Evolutionary conservation across 257 asterid genomes (phyloP), one percentile per base, ranked within the genome.

Genomic region (Petunia secreta): DNA sequence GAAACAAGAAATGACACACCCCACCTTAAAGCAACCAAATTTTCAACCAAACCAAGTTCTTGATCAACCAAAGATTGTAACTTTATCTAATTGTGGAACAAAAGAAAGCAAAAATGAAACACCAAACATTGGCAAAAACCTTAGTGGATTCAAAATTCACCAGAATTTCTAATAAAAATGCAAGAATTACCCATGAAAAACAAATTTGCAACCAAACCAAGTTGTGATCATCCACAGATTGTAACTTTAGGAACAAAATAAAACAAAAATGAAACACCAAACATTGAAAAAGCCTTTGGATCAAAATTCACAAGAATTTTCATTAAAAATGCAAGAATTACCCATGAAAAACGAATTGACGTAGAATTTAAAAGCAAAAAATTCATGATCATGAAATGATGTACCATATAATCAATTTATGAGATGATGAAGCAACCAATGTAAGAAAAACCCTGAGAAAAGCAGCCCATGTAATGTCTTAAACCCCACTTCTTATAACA

Each of bases 401-500:
- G 5, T 71, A 71, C 77, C 77, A 43, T 40, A 36, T 71, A 48
- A 71, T 48, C 25, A 25, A 25, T 64, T 67, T 43, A n/a, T n/a
- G 55, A 7, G 54, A 67, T 16, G 60, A 71, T 34, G 65, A 7
- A 58, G 7, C 8, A 58, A 15, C 8, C 10, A 59, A 59, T 59
- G n/a, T 14, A 68, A 11, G 39, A 87, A 91, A 94, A 92, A 89
- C 96, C 98, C 98, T 86, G 86, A 81, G 93, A 90, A 91, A 90
- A 86, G 90, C 95, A 89, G 88, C 80, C 80, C 79, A 77, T 77
- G 75, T 83, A 25, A 85, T 85, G 62, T 87, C 95, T 92, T 88
- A 90, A 94, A 91, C 96, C 98, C 97, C 96, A 90, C 80, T 80
- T 89, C 94, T 92, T 92, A 92, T 92, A 94, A 91, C 89, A 89